A percentile compares a stretch with the other conserved stretches of the same genome.
phyloP scores from a whole-genome alignment of 345 rosid genomes.

The Eucalyptus regnans region DNA sequence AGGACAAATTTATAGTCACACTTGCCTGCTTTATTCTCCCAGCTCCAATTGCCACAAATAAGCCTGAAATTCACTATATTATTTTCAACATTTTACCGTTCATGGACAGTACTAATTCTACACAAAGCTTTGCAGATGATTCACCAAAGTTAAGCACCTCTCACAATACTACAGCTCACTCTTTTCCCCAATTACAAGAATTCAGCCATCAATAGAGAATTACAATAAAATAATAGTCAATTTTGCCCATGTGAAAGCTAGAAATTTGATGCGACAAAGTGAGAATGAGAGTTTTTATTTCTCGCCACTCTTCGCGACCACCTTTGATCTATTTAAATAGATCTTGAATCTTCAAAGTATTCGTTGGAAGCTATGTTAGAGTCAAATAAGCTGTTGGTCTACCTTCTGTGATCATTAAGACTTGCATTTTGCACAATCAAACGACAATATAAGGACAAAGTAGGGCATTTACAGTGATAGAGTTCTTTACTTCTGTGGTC shows the following conservation, averaged over 20 bases:
- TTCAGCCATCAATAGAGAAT: not conserved
- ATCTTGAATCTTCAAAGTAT: not conserved
- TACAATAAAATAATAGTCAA: not conserved
- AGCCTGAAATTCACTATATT: not conserved
- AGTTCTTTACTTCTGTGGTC: not conserved
- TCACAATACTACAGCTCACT: not conserved
- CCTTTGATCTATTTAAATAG: not conserved
- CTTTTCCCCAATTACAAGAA: not conserved
- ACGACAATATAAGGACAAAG: not conserved
- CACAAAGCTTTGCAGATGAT: not conserved
- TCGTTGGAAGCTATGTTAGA: not conserved
- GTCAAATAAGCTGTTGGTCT: not conserved
- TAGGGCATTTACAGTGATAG: not conserved
- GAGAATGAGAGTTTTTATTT: not conserved
- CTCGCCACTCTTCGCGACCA: not conserved
- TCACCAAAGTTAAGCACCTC: not conserved
- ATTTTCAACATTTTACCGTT: not conserved
- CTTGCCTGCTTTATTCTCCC: not conserved
- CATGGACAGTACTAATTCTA: no score
- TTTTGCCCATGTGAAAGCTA: not conserved
- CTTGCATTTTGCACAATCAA: not conserved
- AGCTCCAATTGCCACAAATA: no score
- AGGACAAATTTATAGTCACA: not conserved
- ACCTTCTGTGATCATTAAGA: not conserved
- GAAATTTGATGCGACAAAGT: not conserved